These are phyloP conservation scores for Adansonia rubrostipa DNA, from an alignment of 441 rosid genomes.

Conservation along the genomic window DNA sequence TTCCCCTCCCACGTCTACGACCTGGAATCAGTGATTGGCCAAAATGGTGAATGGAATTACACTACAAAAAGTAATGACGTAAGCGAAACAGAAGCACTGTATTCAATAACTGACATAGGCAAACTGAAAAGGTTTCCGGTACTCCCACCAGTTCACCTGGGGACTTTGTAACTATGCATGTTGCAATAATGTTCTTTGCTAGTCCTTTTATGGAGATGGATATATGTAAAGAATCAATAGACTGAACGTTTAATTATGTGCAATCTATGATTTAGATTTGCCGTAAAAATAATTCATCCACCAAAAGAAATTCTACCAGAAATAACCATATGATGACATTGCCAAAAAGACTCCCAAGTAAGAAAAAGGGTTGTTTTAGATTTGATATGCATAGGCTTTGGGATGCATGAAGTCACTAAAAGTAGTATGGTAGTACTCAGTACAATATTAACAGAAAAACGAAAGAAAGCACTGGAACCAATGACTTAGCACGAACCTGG, in stretches of 20 bases:
- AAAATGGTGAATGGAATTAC: background rate
- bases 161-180: too few species aligned
- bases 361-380: background rate
- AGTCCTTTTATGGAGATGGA: background rate
- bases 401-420: background rate
- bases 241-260: background rate
- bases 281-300: background rate
- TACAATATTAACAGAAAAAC: background rate
- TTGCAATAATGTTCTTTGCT: too few species aligned
- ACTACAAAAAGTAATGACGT: too few species aligned
- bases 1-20: slow-evolving; percentile 32
- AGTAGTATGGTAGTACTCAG: background rate
- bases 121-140: too few species aligned
- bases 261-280: background rate
- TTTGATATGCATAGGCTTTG: background rate
- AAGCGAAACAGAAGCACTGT: too few species aligned
- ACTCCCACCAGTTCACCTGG: background rate
- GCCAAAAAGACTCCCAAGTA: too few species aligned
- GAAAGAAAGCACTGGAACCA: slow-evolving; percentile 13
- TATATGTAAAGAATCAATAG: background rate
- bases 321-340: background rate
- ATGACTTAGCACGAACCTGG: slow-evolving; percentile 35
- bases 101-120: too few species aligned
- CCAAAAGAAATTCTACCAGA: background rate
- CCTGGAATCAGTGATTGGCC: slow-evolving; percentile 17